Conservation (phyloP, 768 basidiomycete genomes). For the Hygrophoropsis aurantiaca region DNA sequence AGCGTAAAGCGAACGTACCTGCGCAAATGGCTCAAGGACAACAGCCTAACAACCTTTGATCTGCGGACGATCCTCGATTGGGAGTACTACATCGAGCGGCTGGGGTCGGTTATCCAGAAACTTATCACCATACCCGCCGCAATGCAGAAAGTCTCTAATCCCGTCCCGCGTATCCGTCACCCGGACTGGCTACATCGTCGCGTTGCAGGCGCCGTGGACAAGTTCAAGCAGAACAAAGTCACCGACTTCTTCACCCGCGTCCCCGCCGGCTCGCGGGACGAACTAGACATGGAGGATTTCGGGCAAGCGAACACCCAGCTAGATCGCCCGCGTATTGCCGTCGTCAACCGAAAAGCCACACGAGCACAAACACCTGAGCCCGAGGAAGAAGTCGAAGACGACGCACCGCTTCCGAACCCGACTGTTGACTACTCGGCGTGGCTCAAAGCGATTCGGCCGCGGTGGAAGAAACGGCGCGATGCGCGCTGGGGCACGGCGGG, state of each 20-base stretch:
- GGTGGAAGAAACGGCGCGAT: conserved; percentile 69
- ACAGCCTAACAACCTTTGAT: conserved; percentile 82
- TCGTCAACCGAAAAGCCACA: conserved; percentile 50
- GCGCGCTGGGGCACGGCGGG: conserved; percentile 42
- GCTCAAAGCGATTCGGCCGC: conserved; percentile 71
- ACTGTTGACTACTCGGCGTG: conserved; percentile 68
- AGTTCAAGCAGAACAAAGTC: conserved; percentile 97
- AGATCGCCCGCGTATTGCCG: conserved; percentile 45
- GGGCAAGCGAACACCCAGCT: conserved; percentile 20
- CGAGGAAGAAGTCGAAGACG: conserved; percentile 24
- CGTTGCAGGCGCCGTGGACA: conserved; percentile 87
- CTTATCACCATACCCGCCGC: conserved; percentile 99
- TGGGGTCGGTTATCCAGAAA: conserved; percentile 98
- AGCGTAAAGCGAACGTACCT: conserved; percentile 86
- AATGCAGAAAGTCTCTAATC: conserved; percentile 95
- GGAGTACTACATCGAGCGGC: conserved; percentile 96
- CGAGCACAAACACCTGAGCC: conserved; percentile 45
- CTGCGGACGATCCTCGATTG: conserved; percentile 94
- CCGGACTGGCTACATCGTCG: conserved; percentile 96
- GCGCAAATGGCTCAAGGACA: conserved; percentile 96
- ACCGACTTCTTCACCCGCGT: conserved; percentile 81
- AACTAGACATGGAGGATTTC: conserved; percentile 67
- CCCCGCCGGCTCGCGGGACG: conserved; percentile 3
- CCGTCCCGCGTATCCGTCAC: conserved; percentile 92
- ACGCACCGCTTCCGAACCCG: conserved; percentile 60